phyloP scores from a whole-genome alignment of 116 monocot genomes.

The Zostera marina region DNA sequence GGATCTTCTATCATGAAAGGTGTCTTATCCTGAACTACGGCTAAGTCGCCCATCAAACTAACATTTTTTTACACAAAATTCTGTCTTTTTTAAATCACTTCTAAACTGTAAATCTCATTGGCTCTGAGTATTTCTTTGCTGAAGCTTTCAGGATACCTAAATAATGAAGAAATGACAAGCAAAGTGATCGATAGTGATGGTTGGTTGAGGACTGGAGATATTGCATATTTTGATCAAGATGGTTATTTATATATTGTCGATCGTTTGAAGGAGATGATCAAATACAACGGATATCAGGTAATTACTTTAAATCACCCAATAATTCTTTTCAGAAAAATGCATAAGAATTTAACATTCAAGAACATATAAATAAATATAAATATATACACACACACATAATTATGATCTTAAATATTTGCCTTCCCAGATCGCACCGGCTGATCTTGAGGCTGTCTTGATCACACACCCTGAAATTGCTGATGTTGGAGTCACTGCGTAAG shows the following conservation, averaged over 20 bases:
- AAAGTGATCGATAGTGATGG: slow-evolving; percentile 29
- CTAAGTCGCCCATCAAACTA: too few species aligned
- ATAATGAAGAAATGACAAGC: slow-evolving; percentile 33
- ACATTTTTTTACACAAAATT: too few species aligned
- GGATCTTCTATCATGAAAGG: slow-evolving; percentile 24
- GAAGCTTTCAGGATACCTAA: slow-evolving; percentile 40
- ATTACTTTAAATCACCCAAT: neutral
- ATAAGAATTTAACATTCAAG: neutral
- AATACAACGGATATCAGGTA: slow-evolving; percentile 92
- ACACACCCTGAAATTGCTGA: slow-evolving; percentile 51
- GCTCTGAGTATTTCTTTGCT: neutral
- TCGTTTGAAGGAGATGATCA: slow-evolving; percentile 70
- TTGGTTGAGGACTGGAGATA: slow-evolving; percentile 71
- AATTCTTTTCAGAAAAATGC: too few species aligned
- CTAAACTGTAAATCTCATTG: too few species aligned
- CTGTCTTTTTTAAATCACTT: too few species aligned
- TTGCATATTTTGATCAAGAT: slow-evolving; percentile 65
- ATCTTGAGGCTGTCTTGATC: slow-evolving; percentile 58
- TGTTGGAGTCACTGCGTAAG: slow-evolving; percentile 63
- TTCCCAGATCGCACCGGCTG: slow-evolving; percentile 65
- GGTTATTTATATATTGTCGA: slow-evolving; percentile 57
- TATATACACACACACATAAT: too few species aligned
- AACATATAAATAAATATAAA: neutral
- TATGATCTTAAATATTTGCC: neutral
- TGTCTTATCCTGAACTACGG: slow-evolving; percentile 1